Evolutionary conservation across 371 early-diverging fungal genomes (phyloP).

Genomic region (Amoeboradix gromovi): DNA sequence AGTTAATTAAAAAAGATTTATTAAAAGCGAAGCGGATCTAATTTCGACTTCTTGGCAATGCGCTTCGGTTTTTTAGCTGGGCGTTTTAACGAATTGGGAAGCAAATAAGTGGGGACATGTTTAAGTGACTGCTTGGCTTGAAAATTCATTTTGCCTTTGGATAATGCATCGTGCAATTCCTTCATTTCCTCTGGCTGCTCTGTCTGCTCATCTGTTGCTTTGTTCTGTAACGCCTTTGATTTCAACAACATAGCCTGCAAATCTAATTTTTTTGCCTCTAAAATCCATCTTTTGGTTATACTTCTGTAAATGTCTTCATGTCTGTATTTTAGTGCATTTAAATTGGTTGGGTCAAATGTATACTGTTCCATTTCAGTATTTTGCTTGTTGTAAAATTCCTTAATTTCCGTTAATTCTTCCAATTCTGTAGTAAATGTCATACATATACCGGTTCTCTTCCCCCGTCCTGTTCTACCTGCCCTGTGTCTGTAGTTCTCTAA

Average conservation of each 20-base stretch:
- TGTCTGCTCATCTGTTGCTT: neutral
- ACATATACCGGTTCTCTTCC: constrained; percentile 60
- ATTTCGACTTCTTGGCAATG: neutral
- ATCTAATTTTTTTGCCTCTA: neutral
- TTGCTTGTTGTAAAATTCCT: neutral
- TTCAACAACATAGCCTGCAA: neutral
- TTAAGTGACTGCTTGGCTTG: neutral
- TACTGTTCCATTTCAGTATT: neutral
- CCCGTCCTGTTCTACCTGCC: constrained; percentile 91
- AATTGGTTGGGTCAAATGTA: neutral
- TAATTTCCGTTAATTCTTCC: neutral
- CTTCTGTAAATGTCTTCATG: neutral
- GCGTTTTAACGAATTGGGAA: neutral
- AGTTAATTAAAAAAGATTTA: too few species aligned
- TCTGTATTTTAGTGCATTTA: neutral
- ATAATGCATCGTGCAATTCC: neutral
- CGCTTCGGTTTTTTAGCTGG: neutral
- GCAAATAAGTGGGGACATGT: neutral
- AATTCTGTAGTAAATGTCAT: constrained; percentile 38
- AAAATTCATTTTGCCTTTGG: neutral
- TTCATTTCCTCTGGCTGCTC: neutral
- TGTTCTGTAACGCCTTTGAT: neutral
- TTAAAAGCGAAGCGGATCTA: neutral
- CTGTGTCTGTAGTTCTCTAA: constrained; percentile 79
- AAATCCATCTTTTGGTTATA: neutral